phyloP scores from a whole-genome alignment of 352 stramenopile genomes.

The Thalassiosira mediterranea region DNA sequence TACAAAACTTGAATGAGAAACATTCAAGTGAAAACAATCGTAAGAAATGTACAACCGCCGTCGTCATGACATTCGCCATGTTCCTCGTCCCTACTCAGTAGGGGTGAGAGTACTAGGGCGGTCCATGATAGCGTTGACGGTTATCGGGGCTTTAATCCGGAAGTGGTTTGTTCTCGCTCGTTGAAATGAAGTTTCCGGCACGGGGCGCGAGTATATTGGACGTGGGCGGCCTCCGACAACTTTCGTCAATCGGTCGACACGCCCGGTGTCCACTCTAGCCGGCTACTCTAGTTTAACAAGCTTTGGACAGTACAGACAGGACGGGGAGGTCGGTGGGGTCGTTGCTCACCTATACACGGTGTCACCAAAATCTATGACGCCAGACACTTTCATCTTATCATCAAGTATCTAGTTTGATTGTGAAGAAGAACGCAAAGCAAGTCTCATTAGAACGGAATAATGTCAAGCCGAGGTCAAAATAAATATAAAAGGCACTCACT shows the following conservation, averaged over 20 bases:
- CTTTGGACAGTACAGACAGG: slow-evolving; percentile 7
- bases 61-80: slow-evolving; percentile 77
- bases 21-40: slow-evolving; percentile 7
- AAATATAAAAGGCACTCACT: slow-evolving; percentile 22
- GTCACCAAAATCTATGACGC: slow-evolving; percentile 87
- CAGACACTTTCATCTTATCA: slow-evolving; percentile 62
- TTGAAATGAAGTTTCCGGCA: slow-evolving; percentile 83
- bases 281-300: slow-evolving; percentile 84
- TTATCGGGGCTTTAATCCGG: slow-evolving; percentile 84
- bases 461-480: not conserved
- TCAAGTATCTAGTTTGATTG: slow-evolving; percentile 54
- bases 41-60: slow-evolving; percentile 72
- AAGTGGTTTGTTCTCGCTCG: slow-evolving; percentile 80
- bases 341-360: slow-evolving; percentile 80
- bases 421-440: too few relatives aligned
- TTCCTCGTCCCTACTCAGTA: slow-evolving; percentile 27
- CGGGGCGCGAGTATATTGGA: slow-evolving; percentile 48
- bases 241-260: slow-evolving; percentile 82
- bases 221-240: slow-evolving; percentile 75
- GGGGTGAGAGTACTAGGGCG: slow-evolving; percentile 38
- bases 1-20: too few relatives aligned
- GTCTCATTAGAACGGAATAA: not conserved
- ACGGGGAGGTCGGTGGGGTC: not conserved
- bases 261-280: slow-evolving; percentile 25
- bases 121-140: slow-evolving; percentile 84